A percentile compares a stretch with the other conserved stretches of the same genome.
Conservation (phyloP, 2,329 filamentous ascomycete species). For the Neurospora sp. region DNA sequence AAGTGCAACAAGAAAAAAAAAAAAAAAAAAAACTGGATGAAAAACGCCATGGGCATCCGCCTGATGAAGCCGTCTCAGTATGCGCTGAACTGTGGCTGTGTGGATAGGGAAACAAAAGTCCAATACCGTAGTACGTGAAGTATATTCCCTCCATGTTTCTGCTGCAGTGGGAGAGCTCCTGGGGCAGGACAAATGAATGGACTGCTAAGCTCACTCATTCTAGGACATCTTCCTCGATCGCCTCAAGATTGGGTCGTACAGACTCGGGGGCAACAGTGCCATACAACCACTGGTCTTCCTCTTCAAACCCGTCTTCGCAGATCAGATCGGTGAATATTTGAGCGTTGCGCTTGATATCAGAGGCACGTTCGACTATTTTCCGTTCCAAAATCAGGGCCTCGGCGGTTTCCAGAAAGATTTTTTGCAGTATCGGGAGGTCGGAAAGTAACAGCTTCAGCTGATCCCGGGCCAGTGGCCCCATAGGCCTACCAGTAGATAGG, state of each 20-base stretch:
- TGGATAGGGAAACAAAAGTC: not conserved
- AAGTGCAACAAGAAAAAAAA: not conserved
- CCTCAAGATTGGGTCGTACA: conserved; percentile 40
- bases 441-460: conserved; percentile 39
- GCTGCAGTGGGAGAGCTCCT: not conserved
- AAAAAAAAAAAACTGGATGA: not conserved
- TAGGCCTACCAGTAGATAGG: conserved; percentile 51
- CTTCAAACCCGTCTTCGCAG: conserved; percentile 47
- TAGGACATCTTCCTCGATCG: conserved; percentile 40
- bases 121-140: not conserved
- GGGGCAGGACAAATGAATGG: not conserved
- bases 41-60: not conserved
- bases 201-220: conserved; percentile 4
- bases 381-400: conserved; percentile 52
- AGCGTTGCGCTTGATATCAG: conserved; percentile 54
- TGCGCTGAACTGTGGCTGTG: not conserved
- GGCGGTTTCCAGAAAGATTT: conserved; percentile 54
- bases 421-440: conserved; percentile 48
- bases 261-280: conserved; percentile 43
- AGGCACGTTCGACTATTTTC: conserved; percentile 45
- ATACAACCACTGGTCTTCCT: conserved; percentile 56
- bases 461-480: conserved; percentile 43
- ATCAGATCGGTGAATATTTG: conserved; percentile 56
- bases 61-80: not conserved
- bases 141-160: not conserved